Percentiles rank a stretch among this genome's conserved stretches.
These are phyloP conservation scores for Boletellus emodensis DNA, from an alignment of 768 basidiomycete genomes.

Conservation along the genomic window DNA sequence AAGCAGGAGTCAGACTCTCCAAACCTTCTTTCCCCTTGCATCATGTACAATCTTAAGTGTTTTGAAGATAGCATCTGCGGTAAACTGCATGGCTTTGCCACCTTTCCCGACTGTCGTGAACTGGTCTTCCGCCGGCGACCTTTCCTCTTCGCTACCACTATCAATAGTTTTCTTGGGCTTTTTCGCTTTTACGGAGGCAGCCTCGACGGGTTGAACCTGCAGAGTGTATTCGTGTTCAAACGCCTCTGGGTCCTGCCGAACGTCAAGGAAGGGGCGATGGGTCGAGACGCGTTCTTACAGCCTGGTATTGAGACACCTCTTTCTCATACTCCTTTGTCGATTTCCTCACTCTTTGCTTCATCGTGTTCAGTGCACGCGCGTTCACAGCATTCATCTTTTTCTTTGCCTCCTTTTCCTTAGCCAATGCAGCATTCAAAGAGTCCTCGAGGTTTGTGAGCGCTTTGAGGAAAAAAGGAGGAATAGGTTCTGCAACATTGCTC, in stretches of 20 bases:
- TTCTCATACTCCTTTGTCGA: constrained; percentile 82
- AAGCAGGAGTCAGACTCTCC: constrained; percentile 8
- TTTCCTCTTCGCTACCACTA: constrained; percentile 43
- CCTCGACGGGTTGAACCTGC: constrained; percentile 44
- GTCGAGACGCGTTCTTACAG: constrained; percentile 42
- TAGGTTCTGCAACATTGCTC: constrained; percentile 78
- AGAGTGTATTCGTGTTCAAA: constrained; percentile 76
- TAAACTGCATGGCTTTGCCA: constrained; percentile 77
- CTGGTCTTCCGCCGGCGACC: constrained; percentile 46
- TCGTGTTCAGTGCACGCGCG: constrained; percentile 90
- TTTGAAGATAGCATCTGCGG: constrained; percentile 86
- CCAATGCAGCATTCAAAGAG: constrained; percentile 65
- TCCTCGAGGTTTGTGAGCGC: constrained; percentile 71
- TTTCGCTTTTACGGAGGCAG: constrained; percentile 35
- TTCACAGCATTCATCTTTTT: constrained; percentile 97
- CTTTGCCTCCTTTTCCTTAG: constrained; percentile 86
- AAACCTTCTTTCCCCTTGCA: constrained; percentile 92
- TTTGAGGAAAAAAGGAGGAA: constrained; percentile 83
- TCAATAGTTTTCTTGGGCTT: constrained; percentile 33
- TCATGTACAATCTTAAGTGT: constrained; percentile 88
- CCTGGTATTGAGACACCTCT: constrained; percentile 74
- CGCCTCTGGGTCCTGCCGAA: constrained; percentile 74
- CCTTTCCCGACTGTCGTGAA: constrained; percentile 92
- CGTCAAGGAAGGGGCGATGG: background rate
- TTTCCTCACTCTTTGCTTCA: constrained; percentile 98